A percentile compares a stretch with the other conserved stretches of the same genome.
Conservation (phyloP, 768 basidiomycete genomes). For the Mrakia blollopis region DNA sequence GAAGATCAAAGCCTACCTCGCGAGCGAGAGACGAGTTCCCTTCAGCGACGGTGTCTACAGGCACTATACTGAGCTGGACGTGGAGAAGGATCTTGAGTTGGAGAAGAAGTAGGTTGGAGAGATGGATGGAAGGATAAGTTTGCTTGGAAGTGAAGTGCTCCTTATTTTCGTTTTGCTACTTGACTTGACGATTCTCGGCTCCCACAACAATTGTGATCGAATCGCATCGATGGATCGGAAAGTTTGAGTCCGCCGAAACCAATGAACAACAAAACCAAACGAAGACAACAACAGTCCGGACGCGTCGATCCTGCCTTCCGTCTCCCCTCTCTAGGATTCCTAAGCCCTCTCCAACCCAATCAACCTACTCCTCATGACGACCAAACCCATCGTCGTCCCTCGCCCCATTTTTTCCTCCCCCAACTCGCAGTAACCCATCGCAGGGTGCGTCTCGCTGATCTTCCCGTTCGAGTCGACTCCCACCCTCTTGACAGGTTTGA, state of each 20-base stretch:
- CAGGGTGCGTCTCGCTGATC: not conserved
- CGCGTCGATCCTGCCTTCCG: too few relatives aligned
- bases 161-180: too few relatives aligned
- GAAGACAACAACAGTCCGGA: too few relatives aligned
- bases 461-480: not conserved
- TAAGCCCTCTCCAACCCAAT: not conserved
- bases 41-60: conserved; percentile 46
- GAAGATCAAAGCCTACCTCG: conserved; percentile 45
- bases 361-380: not conserved
- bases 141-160: too few relatives aligned
- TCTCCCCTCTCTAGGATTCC: not conserved
- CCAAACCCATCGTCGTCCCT: not conserved
- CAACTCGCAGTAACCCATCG: not conserved
- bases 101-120: not conserved
- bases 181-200: too few relatives aligned
- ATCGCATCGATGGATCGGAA: too few relatives aligned
- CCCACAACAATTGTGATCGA: too few relatives aligned
- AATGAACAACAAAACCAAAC: too few relatives aligned
- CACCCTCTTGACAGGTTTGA: not conserved
- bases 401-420: not conserved
- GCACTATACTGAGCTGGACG: conserved; percentile 48
- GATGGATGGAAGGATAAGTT: not conserved
- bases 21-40: conserved; percentile 41
- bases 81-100: conserved; percentile 36
- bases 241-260: too few relatives aligned